Evolutionary conservation across 2,329 filamentous ascomycete species (phyloP).

Genomic region (Cordyceps militaris): DNA sequence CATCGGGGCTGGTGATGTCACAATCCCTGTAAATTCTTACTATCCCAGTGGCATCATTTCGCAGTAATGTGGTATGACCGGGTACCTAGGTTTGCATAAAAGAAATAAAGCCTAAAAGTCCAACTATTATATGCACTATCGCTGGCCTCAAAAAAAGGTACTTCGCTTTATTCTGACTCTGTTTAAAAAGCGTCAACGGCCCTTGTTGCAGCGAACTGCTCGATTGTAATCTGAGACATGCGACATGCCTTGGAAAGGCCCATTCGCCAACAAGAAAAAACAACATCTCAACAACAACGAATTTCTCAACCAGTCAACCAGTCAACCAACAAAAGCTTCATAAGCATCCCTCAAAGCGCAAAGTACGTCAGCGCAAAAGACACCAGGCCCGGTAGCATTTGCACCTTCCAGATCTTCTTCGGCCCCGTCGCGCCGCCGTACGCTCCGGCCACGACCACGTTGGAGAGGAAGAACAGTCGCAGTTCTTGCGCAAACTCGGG

Average conservation of each 20-base stretch:
- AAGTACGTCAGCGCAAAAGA: conserved; percentile 22
- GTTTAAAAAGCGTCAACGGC: too few relatives aligned
- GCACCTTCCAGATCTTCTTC: conserved; percentile 36
- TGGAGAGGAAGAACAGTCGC: conserved; percentile 40
- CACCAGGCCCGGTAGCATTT: conserved; percentile 30
- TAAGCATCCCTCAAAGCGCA: conserved; percentile 12
- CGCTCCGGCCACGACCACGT: conserved; percentile 37
- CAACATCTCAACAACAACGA: not conserved
- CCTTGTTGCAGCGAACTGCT: too few relatives aligned
- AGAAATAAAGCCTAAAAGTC: not conserved
- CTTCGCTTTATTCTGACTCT: too few relatives aligned
- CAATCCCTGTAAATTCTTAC: not conserved
- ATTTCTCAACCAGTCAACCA: not conserved
- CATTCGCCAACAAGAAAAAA: too few relatives aligned
- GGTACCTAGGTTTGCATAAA: not conserved
- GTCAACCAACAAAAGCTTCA: not conserved
- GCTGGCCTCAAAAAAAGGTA: too few relatives aligned
- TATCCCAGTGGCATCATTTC: not conserved
- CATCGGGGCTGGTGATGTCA: conserved; percentile 10
- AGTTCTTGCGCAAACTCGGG: conserved; percentile 36
- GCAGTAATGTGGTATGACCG: not conserved
- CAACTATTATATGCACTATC: not conserved
- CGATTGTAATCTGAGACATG: too few relatives aligned
- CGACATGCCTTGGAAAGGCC: too few relatives aligned
- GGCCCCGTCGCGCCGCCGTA: conserved; percentile 37